phyloP scores from a whole-genome alignment of 345 rosid species.

The Brassica rapa region DNA sequence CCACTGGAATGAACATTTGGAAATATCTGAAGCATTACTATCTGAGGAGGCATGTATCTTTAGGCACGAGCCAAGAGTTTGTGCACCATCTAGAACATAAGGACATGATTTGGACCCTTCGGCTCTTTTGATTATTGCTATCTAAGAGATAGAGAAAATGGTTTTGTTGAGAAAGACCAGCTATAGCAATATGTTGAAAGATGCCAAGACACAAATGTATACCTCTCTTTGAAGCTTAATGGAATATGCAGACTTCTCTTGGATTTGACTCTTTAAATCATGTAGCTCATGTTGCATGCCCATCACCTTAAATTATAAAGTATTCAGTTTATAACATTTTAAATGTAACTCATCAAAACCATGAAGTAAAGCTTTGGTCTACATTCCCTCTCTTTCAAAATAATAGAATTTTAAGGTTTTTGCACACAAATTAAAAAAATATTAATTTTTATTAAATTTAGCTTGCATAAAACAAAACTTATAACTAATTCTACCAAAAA shows the following conservation, averaged over 20 bases:
- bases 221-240: conserved; percentile 89
- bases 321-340: conserved; percentile 2
- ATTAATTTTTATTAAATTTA: no score
- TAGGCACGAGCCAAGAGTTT: conserved; percentile 75
- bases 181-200: background rate
- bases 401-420: no score
- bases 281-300: conserved; percentile 87
- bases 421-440: no score
- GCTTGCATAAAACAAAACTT: no score
- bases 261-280: conserved; percentile 77
- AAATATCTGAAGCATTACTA: conserved; percentile 51
- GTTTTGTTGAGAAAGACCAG: background rate
- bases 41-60: conserved; percentile 57
- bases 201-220: conserved; percentile 10
- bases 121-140: conserved; percentile 73
- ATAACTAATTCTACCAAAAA: no score
- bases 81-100: conserved; percentile 70
- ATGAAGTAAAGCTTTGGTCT: background rate
- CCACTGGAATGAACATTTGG: conserved; percentile 86
- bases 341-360: background rate
- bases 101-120: conserved; percentile 65
- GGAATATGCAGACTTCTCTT: conserved; percentile 76
- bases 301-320: conserved; percentile 62
- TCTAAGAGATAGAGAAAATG: conserved; percentile 40
- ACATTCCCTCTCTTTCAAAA: no score